Conservation (phyloP, 352 stramenopile species). For the Globisporangium splendens region DNA sequence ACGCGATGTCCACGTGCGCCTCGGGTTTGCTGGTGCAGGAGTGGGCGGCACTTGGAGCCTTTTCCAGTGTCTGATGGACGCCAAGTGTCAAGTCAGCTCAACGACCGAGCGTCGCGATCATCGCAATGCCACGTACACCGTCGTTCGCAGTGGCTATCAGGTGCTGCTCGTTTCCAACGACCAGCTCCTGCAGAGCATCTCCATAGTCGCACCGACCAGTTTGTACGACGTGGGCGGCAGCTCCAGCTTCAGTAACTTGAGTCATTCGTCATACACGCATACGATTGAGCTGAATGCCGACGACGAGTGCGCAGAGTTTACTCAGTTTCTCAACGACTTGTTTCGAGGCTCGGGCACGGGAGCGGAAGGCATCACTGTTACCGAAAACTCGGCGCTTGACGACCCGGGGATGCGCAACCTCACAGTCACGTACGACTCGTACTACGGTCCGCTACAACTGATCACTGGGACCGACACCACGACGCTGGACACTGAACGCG, state of each 20-base stretch:
- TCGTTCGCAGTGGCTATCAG: background rate
- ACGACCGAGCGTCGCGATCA: background rate
- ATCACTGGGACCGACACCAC: background rate
- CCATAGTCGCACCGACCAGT: background rate
- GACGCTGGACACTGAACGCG: background rate
- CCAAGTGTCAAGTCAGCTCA: slow-evolving; percentile 6
- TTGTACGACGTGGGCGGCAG: background rate
- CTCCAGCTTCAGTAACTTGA: background rate
- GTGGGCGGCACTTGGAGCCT: background rate
- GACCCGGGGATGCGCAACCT: background rate
- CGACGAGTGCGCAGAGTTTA: slow-evolving; percentile 2
- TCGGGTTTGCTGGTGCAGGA: background rate
- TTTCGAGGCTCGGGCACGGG: background rate
- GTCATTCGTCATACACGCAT: background rate
- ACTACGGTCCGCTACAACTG: slow-evolving; percentile 2
- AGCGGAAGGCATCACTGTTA: background rate
- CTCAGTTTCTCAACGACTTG: background rate
- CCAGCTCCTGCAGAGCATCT: background rate
- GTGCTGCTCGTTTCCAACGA: slow-evolving; percentile 1
- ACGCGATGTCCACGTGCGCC: slow-evolving; percentile 1
- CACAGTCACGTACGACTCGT: slow-evolving; percentile 1
- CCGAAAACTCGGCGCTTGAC: background rate
- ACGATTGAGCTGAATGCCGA: background rate
- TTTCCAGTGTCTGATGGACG: slow-evolving; percentile 9
- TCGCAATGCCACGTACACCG: slow-evolving; percentile 6